Base-by-base conservation (phyloP, 116 monocot species). In the Papilionanthe hybrid region DNA sequence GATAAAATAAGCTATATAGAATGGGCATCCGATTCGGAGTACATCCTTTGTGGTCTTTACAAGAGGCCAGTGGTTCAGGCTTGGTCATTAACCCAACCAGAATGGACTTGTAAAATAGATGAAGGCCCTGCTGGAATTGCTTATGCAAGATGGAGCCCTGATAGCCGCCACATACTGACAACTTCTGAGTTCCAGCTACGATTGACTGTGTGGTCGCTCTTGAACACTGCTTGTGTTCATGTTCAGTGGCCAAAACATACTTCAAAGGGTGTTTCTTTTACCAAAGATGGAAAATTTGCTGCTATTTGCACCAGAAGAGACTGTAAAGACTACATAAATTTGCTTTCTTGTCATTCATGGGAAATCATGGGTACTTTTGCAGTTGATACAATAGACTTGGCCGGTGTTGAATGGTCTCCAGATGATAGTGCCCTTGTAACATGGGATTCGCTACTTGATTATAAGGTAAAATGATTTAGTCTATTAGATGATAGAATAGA, bases 81-180 rank as follows among this genome's bases (percentile, higher is more conserved):
- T 63, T 99, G 98, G 98, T 99, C 98, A 32, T 72, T 99, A 57
- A 82, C 85, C 79, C 92, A 92, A 48, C 92, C 94, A 23, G 96
- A 97, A 74, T 97, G 96, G 96, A 97, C 96, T 27, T 97, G 96
- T 83, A 94, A 91, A 83, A 97, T 97, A 63, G 96, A 97, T 78
- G 96, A 97, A 57, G 96, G 94, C 42, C 85, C 87, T 78, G 96
- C 96, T 20, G 96, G 96, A 76, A 94, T 97, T 79, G 87, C 94
- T 78, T 89, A 88, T 88, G 96, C 96, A 49, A 89, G 95, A 72
- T 99, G 98, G 98, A 99, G 98, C 78, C 98, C 98, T 55, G 98
- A 99, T 79, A 99, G 98, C 77, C 91, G 98, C 68, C 98, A 99
- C 79, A 93, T 99, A 83, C 90, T 99, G 1, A 93, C 98, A 19